Conservation (phyloP, 768 basidiomycete genomes). For the Hortiboletus flavorubellus region DNA sequence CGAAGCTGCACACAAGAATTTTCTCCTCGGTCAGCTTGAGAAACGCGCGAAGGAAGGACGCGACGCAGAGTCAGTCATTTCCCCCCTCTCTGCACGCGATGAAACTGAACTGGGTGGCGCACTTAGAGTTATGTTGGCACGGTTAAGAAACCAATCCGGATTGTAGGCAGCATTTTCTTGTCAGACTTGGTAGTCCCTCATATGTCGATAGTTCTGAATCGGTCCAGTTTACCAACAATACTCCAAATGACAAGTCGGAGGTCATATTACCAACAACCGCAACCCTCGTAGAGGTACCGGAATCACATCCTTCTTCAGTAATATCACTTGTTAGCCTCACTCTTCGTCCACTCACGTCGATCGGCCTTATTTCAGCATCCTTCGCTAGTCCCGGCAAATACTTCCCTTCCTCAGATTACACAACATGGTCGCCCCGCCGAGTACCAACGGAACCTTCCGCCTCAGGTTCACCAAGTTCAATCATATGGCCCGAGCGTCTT, state of each 20-base stretch:
- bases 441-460: neutral
- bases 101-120: neutral
- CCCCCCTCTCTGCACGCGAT: neutral
- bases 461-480: conserved; percentile 2
- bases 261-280: conserved; percentile 32
- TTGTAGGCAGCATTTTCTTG: conserved; percentile 12
- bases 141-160: conserved; percentile 10
- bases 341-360: conserved; percentile 4
- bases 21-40: conserved; percentile 32
- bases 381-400: neutral
- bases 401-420: conserved; percentile 1
- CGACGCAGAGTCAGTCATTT: conserved; percentile 41
- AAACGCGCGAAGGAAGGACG: conserved; percentile 41
- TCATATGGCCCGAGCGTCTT: neutral
- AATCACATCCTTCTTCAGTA: conserved; percentile 18
- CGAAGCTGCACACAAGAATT: conserved; percentile 39
- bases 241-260: conserved; percentile 12
- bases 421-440: conserved; percentile 3
- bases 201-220: conserved; percentile 11
- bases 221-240: conserved; percentile 13
- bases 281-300: conserved; percentile 33
- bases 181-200: neutral
- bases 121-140: conserved; percentile 20
- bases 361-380: conserved; percentile 12
- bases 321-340: neutral